Base-by-base conservation (phyloP, 352 stramenopile species). In the Globisporangium emineosum region DNA sequence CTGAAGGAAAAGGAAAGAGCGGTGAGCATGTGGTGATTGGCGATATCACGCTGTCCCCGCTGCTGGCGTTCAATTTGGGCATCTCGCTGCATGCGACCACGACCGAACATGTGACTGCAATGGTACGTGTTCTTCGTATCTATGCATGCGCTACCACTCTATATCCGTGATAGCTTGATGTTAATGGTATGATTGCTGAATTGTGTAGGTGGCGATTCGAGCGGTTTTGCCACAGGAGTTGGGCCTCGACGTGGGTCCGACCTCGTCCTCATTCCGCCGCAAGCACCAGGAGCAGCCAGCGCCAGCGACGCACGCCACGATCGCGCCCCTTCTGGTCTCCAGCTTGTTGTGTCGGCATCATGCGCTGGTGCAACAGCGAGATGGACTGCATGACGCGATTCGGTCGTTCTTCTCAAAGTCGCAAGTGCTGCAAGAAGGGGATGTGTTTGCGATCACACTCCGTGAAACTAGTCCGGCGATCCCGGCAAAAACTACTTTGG, bases 51-150 rank as follows among this genome's bases (percentile, higher is more conserved):
- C 64, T 91, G n/a, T 78, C 85, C 12, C 81, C 82, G n/a, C 69
- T 93, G 54, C 56, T 93, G 37, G 85, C 85, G 19, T 91, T 91
- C 68, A 93, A 93, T 42, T 73, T 93, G 50, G 80, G 79, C 0
- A 76, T 93, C 51, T 59, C 68, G 12, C 65, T 89, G 35, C 69
- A 83, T 45, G 64, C 77, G 6, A 59, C 71, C 45, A 76, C 52
- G 25, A 51, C 61, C 30, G 50, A 25, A 9, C 67, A 68, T 8
- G 73, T 76, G 10, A 65, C 47, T 2, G 64, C 77, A 23, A 60
- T 61, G 45, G 81, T 90, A 56, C 42, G 67, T 60, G n/a, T n/a
- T 30, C 50, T 47, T 21, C n/a, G 3, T 21, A 45, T 45, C 37
- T 45, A n/a, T 6, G 15, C 9, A 17, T 45, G 15, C 6, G 1